Base-by-base conservation (phyloP, 2,329 filamentous ascomycete species). In the Aspergillus sp. region DNA sequence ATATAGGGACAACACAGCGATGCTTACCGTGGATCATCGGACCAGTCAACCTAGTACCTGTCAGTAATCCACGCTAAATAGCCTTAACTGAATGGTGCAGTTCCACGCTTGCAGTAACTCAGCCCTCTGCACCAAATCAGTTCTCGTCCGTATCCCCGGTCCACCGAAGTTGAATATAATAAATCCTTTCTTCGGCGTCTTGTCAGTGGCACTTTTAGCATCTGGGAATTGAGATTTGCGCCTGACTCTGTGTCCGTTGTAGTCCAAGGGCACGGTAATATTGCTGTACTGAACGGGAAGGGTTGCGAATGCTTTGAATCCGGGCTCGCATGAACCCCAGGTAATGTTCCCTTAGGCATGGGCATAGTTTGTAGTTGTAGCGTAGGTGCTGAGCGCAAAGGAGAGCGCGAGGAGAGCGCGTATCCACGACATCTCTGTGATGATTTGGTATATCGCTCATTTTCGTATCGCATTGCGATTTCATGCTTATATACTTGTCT, bases 131-230 rank as follows among this genome's bases (percentile, higher is more conserved):
- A 35, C 41, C 12, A 48, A 10, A 17, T 15, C 17, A 3, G 20
- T 7, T 13, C 46, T 32, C 17, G 41, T 23, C 17, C 25, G 41
- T 5, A 48, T 3, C 1, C 46, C 46, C 30, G 46, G 41, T 1
- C 46, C 46, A 6, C 46, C 46, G 23, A 48, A 48, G 15, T 44
- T 48, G n/a, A 48, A 44, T 23, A 48, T 5, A 12, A 44, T 44
- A 15, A 5, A 39, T 23, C 41, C 46, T 12, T 48, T 32, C 32
- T 44, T 48, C 2, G 41, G 46, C 2, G 13, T 33, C 4, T 20
- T 27, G 2, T 10, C 7, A 3, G 46, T 7, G 46, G 46, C 3
- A 47, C 41, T 13, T 47, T 47, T 7, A 47, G 41, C 3, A 47
- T n/a, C 22, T 43, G 39, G 23, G 44, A 30, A 19, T 48, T 10